phyloP scores from a whole-genome alignment of 768 basidiomycete species.

The Strobilomyces dryophilus region DNA sequence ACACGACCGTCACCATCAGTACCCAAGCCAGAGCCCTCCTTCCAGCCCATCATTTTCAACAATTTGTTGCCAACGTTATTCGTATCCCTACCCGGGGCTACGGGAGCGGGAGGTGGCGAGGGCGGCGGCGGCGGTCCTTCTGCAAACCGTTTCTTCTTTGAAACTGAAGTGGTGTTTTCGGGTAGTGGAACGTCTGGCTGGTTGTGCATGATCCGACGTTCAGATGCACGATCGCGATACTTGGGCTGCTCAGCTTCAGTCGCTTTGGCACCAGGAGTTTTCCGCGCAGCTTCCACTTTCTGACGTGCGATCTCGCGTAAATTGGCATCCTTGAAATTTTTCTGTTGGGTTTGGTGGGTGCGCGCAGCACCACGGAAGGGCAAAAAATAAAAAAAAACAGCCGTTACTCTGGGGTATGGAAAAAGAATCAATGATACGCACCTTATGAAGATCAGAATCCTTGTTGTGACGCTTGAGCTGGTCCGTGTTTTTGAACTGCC shows the following conservation, averaged over 20 bases:
- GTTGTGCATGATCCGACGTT: slow-evolving; percentile 85
- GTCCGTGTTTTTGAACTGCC: slow-evolving; percentile 88
- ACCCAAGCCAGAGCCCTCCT: slow-evolving; percentile 83
- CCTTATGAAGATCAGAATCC: slow-evolving; percentile 96
- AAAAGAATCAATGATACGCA: slow-evolving; percentile 40
- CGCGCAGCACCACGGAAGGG: neutral
- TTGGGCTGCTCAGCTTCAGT: slow-evolving; percentile 56
- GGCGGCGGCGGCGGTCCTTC: slow-evolving; percentile 63
- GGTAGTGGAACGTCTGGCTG: slow-evolving; percentile 83
- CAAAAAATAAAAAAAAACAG: slow-evolving; percentile 13
- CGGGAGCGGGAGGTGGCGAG: slow-evolving; percentile 55
- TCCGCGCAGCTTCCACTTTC: slow-evolving; percentile 49
- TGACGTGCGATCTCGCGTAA: slow-evolving; percentile 71
- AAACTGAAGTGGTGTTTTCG: slow-evolving; percentile 35
- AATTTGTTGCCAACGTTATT: slow-evolving; percentile 90
- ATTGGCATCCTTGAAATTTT: slow-evolving; percentile 74
- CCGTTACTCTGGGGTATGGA: slow-evolving; percentile 29
- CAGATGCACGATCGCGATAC: slow-evolving; percentile 93
- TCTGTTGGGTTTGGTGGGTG: slow-evolving; percentile 45
- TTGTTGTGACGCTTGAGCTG: slow-evolving; percentile 87
- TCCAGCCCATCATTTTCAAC: slow-evolving; percentile 98
- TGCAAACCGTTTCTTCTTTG: slow-evolving; percentile 39
- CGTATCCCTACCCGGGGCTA: slow-evolving; percentile 75
- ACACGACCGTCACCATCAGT: slow-evolving; percentile 77
- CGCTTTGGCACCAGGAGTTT: slow-evolving; percentile 25